Conservation (phyloP, 768 basidiomycete genomes). For the Fomitopsis serialis region DNA sequence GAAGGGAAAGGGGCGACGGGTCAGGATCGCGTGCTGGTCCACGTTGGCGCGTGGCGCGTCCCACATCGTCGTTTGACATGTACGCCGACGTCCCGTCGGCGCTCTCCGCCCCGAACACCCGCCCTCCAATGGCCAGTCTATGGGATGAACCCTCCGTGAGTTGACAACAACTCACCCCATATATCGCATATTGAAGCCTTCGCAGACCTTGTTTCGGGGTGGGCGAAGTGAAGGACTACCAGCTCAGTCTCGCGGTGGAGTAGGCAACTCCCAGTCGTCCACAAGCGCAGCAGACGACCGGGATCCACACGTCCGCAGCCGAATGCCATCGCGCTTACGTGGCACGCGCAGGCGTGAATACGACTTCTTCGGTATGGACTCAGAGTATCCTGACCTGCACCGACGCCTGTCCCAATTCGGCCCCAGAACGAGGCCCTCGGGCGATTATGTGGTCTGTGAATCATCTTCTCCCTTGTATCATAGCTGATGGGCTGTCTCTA, state of each 20-base stretch:
- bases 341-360: slow-evolving; percentile 3
- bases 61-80: too few relatives aligned
- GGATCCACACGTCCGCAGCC: background rate
- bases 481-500: background rate
- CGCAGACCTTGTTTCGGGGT: too few relatives aligned
- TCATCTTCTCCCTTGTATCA: background rate
- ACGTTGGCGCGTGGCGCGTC: too few relatives aligned
- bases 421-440: slow-evolving; percentile 17
- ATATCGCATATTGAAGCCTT: too few relatives aligned
- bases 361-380: background rate
- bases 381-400: background rate
- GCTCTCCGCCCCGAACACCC: background rate
- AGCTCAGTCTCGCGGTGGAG: background rate
- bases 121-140: background rate
- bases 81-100: too few relatives aligned
- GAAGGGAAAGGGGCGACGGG: background rate
- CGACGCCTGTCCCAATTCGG: background rate
- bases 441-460: slow-evolving; percentile 49
- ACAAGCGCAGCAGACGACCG: background rate
- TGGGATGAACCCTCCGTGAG: background rate
- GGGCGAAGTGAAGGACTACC: background rate
- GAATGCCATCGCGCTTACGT: background rate
- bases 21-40: too few relatives aligned
- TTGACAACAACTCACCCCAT: too few relatives aligned
- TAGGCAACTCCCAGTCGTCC: background rate